These are phyloP conservation scores for Aspergillus ustus DNA, from an alignment of 2,329 filamentous ascomycete genomes.

Conservation along the genomic window DNA sequence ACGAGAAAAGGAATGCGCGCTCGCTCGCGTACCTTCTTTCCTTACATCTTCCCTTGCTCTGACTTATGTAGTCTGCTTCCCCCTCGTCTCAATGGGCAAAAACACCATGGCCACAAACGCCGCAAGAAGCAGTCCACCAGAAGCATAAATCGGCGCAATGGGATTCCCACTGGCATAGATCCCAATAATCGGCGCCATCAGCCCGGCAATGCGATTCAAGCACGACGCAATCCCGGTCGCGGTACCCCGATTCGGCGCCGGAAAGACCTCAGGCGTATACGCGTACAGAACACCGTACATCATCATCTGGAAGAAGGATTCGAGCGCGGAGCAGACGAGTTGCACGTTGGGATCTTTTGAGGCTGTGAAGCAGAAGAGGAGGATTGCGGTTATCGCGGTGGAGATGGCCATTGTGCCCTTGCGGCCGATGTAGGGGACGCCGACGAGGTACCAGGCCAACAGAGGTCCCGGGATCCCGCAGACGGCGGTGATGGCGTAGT, in stretches of 20 bases:
- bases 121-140: conserved; percentile 49
- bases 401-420: conserved; percentile 61
- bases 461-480: conserved; percentile 77
- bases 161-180: conserved; percentile 45
- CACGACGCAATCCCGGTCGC: conserved; percentile 55
- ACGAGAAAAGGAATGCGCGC: too few relatives aligned
- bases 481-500: conserved; percentile 79
- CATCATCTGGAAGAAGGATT: conserved; percentile 61
- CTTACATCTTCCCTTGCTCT: too few relatives aligned
- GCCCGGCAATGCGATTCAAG: conserved; percentile 50
- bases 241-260: conserved; percentile 58
- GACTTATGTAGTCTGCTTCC: conserved; percentile 37
- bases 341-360: conserved; percentile 54
- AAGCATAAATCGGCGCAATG: conserved; percentile 50
- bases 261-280: conserved; percentile 64
- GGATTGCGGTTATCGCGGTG: conserved; percentile 56
- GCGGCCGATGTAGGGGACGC: conserved; percentile 65
- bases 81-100: conserved; percentile 54
- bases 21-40: too few relatives aligned
- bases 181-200: conserved; percentile 51
- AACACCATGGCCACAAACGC: conserved; percentile 51
- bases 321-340: conserved; percentile 55
- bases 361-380: conserved; percentile 60
- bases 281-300: conserved; percentile 63
- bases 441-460: conserved; percentile 73